Conservation (phyloP, 306 rosid genomes). For the Casuarina equisetifolia region DNA sequence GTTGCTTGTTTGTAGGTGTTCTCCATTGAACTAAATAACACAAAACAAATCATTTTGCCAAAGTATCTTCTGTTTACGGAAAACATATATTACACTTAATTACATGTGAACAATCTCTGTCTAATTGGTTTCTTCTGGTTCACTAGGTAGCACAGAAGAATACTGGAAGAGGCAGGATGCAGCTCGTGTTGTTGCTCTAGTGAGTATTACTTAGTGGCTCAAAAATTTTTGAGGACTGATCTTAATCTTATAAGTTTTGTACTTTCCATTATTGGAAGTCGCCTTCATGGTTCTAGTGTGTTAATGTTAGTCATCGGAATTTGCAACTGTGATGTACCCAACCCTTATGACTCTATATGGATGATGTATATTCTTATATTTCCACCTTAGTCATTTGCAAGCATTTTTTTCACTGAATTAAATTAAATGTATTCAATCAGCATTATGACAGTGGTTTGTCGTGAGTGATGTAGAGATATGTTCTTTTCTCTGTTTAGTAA, state of each 20-base stretch:
- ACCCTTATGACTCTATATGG: background rate
- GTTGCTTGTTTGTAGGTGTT: too few species aligned
- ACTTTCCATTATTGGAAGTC: background rate
- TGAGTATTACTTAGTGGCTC: slow-evolving; percentile 27
- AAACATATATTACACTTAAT: background rate
- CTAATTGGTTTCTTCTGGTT: slow-evolving; percentile 24
- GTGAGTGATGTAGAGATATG: background rate
- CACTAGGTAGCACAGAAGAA: slow-evolving; percentile 92
- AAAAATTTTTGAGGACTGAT: slow-evolving; percentile 16
- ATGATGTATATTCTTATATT: slow-evolving; percentile 14
- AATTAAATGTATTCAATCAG: background rate
- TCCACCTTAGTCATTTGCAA: background rate
- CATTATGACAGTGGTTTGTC: background rate
- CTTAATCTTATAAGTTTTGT: background rate
- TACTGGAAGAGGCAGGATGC: slow-evolving; percentile 98
- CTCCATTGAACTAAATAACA: too few species aligned
- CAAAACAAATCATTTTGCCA: too few species aligned
- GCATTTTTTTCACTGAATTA: background rate
- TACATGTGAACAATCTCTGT: slow-evolving; percentile 12
- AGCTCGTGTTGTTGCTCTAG: slow-evolving; percentile 83
- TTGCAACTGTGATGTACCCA: background rate
- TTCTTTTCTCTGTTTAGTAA: slow-evolving; percentile 19
- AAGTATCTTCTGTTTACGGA: background rate
- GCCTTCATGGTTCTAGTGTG: background rate
- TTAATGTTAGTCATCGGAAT: background rate